Evolutionary conservation across 2,329 filamentous ascomycete genomes (phyloP).

Genomic region (Pseudocercospora pini-densiflorae): DNA sequence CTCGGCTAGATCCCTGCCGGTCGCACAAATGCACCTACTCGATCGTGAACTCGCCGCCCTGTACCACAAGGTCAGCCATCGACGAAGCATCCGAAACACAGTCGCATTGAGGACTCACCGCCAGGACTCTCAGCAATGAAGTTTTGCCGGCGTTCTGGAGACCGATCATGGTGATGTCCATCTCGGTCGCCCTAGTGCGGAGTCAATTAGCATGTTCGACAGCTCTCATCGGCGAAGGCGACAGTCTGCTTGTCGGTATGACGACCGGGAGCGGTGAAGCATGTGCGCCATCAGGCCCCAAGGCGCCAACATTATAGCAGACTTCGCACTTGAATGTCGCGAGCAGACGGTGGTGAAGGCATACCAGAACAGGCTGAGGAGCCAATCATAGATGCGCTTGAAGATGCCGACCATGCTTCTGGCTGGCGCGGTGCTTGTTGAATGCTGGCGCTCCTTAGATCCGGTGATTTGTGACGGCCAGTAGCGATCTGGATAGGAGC

Average conservation of each 20-base stretch:
- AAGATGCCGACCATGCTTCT: slow-evolving; percentile 83
- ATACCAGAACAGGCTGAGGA: slow-evolving; percentile 96
- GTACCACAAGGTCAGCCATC: slow-evolving; percentile 44
- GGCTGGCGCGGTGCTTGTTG: slow-evolving; percentile 35
- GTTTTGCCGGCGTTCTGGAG: slow-evolving; percentile 99
- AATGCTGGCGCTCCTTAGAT: slow-evolving; percentile 24
- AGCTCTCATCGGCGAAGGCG: slow-evolving; percentile 20
- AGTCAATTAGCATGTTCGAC: slow-evolving; percentile 27
- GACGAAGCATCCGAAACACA: slow-evolving; percentile 17
- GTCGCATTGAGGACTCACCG: slow-evolving; percentile 67
- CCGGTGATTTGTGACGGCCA: slow-evolving; percentile 13
- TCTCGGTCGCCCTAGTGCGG: slow-evolving; percentile 84
- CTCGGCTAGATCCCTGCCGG: slow-evolving; percentile 28
- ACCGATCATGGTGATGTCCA: slow-evolving; percentile 99
- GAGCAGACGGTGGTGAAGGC: slow-evolving; percentile 37
- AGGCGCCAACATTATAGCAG: slow-evolving; percentile 21
- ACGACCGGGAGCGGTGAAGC: slow-evolving; percentile 19
- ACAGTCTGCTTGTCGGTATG: slow-evolving; percentile 3
- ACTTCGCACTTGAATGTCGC: background rate
- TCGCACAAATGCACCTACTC: slow-evolving; percentile 69
- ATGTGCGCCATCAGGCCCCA: slow-evolving; percentile 22
- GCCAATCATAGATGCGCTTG: slow-evolving; percentile 95
- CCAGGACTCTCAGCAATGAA: slow-evolving; percentile 87
- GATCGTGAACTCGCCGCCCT: slow-evolving; percentile 98
- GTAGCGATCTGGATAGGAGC: slow-evolving; percentile 10